Base-by-base conservation (phyloP, 2,329 filamentous ascomycete genomes). In the Cladosporium sp. region DNA sequence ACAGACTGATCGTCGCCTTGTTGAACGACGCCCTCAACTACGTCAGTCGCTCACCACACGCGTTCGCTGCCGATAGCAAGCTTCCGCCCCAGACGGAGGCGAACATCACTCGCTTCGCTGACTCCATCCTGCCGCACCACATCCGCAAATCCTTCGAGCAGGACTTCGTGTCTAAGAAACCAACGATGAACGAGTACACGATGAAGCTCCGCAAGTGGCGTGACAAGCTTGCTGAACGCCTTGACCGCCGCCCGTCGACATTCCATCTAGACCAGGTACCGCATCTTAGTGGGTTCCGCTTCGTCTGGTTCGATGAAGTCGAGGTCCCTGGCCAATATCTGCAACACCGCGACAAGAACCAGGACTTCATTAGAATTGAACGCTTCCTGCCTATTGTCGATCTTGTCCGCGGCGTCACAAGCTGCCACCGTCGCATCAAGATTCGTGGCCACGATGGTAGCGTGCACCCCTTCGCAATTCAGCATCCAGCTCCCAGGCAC, bases 161-260 rank as follows among this genome's bases (percentile, higher is more conserved):
- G n/a, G 94, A 99, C 75, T 99, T 99, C 74, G 94, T 99, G 14
- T 80, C 85, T 58, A 89, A 92, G 71, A 97, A 96, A 75, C 95
- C 94, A 3, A 97, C 92, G 1, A 97, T 99, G 92, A 89, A 89
- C 71, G 92, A 97, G 73, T 99, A 99, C 78, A 97, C 99, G 62
- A 91, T 96, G 74, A 97, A 97, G 74, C 80, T 99, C 55, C 88
- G 94, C 47, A 89, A 87, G 66, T 99, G 94, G 94, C 86, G 95
- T 55, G 94, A 97, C 76, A 94, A 96, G 72, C 97, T 99, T 67
- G 94, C 97, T 73, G 92, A 97, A 78, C 96, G 96, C 74, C 85
- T 99, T 51, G 94, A 99, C 72, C 88, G 92, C 19, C 85, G 94
- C 52, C 81, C 86, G 39, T 83, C 86, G 25, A 85, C 82, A 42